Evolutionary conservation across 129 eudicot genomes (phyloP).

Genomic region (Saussurea involucrata): DNA sequence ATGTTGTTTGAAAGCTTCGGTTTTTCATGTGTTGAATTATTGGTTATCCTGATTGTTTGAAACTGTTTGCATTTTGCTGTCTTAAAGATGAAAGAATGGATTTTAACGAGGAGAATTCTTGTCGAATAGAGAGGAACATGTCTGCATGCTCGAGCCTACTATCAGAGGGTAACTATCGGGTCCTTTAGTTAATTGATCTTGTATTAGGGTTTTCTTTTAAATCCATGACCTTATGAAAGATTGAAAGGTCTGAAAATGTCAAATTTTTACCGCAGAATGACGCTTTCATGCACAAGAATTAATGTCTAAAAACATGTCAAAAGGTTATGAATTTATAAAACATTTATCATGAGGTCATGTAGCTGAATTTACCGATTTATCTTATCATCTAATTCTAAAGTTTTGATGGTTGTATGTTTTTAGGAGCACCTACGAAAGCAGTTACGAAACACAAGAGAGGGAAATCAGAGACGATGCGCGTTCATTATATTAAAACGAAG

Average conservation of each 20-base stretch:
- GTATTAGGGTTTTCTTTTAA: not conserved
- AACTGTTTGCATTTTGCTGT: slow-evolving; percentile 36
- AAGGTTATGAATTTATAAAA: not conserved
- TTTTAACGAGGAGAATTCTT: slow-evolving; percentile 31
- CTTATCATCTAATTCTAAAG: not conserved
- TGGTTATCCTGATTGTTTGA: slow-evolving; percentile 2
- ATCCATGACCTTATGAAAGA: not conserved
- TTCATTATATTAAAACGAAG: slow-evolving; percentile 74
- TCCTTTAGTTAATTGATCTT: not conserved
- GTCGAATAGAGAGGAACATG: slow-evolving; percentile 39
- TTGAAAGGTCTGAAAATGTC: not conserved
- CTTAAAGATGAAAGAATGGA: slow-evolving; percentile 38
- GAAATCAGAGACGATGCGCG: slow-evolving; percentile 80
- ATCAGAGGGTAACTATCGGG: slow-evolving; percentile 19
- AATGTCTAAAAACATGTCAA: not conserved
- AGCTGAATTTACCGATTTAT: not conserved
- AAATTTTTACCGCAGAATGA: not conserved
- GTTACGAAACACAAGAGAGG: slow-evolving; percentile 65
- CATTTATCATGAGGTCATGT: not conserved
- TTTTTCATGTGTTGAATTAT: not conserved
- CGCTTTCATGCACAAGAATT: not conserved
- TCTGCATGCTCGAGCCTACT: slow-evolving; percentile 43
- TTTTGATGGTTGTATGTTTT: slow-evolving; percentile 9
- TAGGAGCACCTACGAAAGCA: slow-evolving; percentile 43
- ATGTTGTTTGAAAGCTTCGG: not conserved